Base-by-base conservation (phyloP, 495 filamentous ascomycete species). In the Bacidia gigantensis region DNA sequence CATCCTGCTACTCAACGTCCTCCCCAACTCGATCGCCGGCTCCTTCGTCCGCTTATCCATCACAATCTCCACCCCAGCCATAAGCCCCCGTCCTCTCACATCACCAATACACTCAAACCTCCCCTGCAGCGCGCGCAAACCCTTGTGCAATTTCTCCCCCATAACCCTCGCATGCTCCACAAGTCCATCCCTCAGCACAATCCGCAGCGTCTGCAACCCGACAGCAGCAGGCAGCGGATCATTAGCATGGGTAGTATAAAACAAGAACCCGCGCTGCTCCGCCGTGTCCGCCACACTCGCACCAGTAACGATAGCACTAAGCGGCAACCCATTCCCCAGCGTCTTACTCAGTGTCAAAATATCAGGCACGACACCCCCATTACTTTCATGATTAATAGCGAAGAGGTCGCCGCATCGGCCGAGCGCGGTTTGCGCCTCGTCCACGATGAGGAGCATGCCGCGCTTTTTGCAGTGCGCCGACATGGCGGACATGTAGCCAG, bases 391-490 rank as follows among this genome's bases (percentile, higher is more conserved):
- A 50, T 85, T 71, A 78, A 81, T 86, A 2, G 77, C 81, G 47
- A 83, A 80, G 3, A 83, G 60, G 3, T 78, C 82, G 0, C 83
- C 83, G 17, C 71, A 75, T 3, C 81, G 73, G 1, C 83, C 83
- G 76, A 85, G 84, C 0, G 83, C 86, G 58, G 81, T 78, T 84
- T 89, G 88, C 25, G 87, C 76, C 54, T 90, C 86, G 52, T 90
- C 86, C 7, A 85, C 64, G 46, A 88, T 80, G 25, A 86, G 67
- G 1, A 88, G 72, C 0, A 78, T 79, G 24, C 80, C 83, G 56
- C 85, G 69, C 53, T 75, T 75, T 24, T 77, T 64, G 59, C 83
- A 87, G 2, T 88, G 59, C 3, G 64, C 62, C 58, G 73, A 72
- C 67, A 87, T 77, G 29, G 77, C 78, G 35, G 65, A 64, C 50